Base-by-base conservation (phyloP, 345 rosid species). In the Alliaria petiolata region DNA sequence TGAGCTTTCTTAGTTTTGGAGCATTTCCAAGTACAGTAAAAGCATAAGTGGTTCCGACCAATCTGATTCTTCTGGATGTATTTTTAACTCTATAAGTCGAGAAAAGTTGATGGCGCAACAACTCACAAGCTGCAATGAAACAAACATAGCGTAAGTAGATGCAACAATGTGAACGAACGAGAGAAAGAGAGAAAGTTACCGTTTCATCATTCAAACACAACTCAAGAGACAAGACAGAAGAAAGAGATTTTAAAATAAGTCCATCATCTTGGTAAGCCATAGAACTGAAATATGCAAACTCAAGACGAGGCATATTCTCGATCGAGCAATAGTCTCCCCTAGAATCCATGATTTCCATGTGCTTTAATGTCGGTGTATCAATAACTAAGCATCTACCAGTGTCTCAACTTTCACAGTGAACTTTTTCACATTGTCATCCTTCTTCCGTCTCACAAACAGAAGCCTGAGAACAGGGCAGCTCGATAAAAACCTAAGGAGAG, bases 321-420 rank as follows among this genome's bases (percentile, higher is more conserved):
- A 66, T 16, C 17, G 28, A 25, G 13, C 1, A 26, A 38, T 39
- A 51, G 45, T 33, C 34, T 56, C 34, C 6, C 56, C 64, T 44
- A 19, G 0, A 5, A 35, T 68, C 64, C 2, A 0, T 5, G 13
- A 66, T 26, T 26, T 2, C 0, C 7, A 66, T 9, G n/a, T 12
- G 0, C 15, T 1, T n/a, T 66, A 66, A 26, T 52, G 28, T 49
- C 2, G 71, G 71, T 25, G 72, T 44, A 55, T 55, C 44, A 0
- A 43, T 34, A 68, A 68, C 64, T 15, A 55, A 55, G 31, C 7
- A 68, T 20, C 55, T 33, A 25, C n/a, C 54, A 2, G 22, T 33
- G 12, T 30, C 69, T 65, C 5, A 15, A 20, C 64, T 55, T 56
- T 68, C 36, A 57, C 65, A n/a, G 9, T 57, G 14, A 69, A 69